Percentiles rank a stretch among this genome's conserved stretches.
phyloP scores from a whole-genome alignment of 345 rosid genomes.

The Sapria himalayana region DNA sequence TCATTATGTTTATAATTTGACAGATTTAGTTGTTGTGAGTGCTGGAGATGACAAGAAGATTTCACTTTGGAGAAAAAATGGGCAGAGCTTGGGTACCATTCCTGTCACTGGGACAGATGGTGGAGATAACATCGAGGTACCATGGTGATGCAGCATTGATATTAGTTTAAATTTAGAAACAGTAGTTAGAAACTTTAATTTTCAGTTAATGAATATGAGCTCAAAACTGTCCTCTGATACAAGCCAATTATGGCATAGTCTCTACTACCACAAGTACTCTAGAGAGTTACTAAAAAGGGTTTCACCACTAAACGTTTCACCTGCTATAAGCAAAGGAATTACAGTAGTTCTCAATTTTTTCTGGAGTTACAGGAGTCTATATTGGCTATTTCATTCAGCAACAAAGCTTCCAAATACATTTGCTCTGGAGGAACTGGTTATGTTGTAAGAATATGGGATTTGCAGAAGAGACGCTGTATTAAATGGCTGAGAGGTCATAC shows the following conservation, averaged over 20 bases:
- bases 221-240: too few relatives aligned
- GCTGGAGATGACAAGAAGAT: constrained; percentile 94
- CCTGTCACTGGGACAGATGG: constrained; percentile 55
- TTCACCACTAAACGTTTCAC: too few relatives aligned
- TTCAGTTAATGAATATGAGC: too few relatives aligned
- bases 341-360: too few relatives aligned
- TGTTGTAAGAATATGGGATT: constrained; percentile 90
- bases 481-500: constrained; percentile 91
- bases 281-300: too few relatives aligned
- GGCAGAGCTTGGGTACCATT: constrained; percentile 60
- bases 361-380: constrained; percentile 50
- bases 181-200: too few relatives aligned
- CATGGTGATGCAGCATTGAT: too few relatives aligned
- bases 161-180: too few relatives aligned
- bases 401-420: constrained; percentile 73
- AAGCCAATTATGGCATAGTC: too few relatives aligned
- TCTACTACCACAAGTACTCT: too few relatives aligned
- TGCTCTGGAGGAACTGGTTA: constrained; percentile 92
- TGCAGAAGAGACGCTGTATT: constrained; percentile 78
- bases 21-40: constrained; percentile 97
- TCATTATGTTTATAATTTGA: constrained; percentile 1
- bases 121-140: constrained; percentile 61
- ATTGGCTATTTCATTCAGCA: constrained; percentile 64
- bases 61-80: constrained; percentile 68
- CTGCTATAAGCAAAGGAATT: too few relatives aligned